phyloP scores from a whole-genome alignment of 176 grass and related monocot genomes.

The Canna indica region DNA sequence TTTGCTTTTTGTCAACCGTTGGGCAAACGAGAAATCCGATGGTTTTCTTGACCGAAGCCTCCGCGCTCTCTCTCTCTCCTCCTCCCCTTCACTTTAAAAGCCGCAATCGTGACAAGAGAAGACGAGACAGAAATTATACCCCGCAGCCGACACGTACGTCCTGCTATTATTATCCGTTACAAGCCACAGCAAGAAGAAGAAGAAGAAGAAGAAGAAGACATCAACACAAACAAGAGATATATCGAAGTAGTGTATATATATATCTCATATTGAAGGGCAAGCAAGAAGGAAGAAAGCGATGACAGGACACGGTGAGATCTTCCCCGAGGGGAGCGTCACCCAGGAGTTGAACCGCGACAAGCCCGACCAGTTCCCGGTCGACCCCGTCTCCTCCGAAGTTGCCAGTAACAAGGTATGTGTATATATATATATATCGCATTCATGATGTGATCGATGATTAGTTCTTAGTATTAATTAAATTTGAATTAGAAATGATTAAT shows the following conservation, averaged over 20 bases:
- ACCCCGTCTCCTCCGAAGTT: constrained; percentile 5
- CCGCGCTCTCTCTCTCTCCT: not conserved
- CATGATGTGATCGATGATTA: no score
- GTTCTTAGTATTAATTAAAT: no score
- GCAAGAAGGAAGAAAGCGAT: not conserved
- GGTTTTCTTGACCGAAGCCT: not conserved
- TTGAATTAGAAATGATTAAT: no score
- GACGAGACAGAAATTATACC: not conserved
- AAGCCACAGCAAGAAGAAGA: not conserved
- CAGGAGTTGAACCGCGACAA: constrained; percentile 2
- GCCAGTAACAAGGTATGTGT: not conserved
- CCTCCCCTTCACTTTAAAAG: not conserved
- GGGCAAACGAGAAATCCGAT: not conserved
- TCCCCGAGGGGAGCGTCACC: not conserved
- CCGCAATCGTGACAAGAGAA: no score
- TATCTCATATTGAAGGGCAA: not conserved
- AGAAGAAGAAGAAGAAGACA: not conserved
- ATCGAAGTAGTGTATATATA: not conserved
- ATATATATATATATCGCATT: not conserved
- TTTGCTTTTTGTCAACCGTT: not conserved
- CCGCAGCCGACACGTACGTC: not conserved
- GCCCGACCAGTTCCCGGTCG: not conserved
- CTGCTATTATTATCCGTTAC: not conserved
- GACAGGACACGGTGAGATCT: not conserved
- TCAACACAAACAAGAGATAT: not conserved